Evolutionary conservation across 352 stramenopile genomes (phyloP).

Genomic region (Globisporangium abappressorium): DNA sequence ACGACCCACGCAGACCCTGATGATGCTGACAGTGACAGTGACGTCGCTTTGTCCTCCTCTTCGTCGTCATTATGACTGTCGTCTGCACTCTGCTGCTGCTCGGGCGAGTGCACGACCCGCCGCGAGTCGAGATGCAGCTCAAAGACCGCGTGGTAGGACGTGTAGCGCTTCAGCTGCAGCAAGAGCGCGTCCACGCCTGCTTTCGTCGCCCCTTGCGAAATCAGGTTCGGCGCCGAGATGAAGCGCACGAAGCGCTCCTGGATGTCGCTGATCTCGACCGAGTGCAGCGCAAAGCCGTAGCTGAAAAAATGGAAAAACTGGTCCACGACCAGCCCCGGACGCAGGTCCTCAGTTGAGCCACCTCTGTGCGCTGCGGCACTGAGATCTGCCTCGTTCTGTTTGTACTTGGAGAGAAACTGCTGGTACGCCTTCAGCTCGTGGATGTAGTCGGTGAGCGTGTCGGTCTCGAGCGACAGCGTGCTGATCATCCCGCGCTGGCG

Average conservation of each 20-base stretch:
- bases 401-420: constrained; percentile 36
- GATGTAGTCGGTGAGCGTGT: constrained; percentile 43
- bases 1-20: constrained; percentile 28
- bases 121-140: constrained; percentile 26
- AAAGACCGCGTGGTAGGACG: constrained; percentile 63
- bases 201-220: constrained; percentile 33
- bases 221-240: constrained; percentile 32
- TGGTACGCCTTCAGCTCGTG: constrained; percentile 48
- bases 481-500: constrained; percentile 61
- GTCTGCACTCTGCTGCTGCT: background rate
- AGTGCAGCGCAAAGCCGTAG: constrained; percentile 64
- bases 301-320: constrained; percentile 55
- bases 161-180: constrained; percentile 66
- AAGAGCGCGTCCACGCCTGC: constrained; percentile 46
- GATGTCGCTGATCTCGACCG: constrained; percentile 45
- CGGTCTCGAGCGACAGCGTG: constrained; percentile 53
- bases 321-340: constrained; percentile 38
- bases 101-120: constrained; percentile 27
- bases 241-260: constrained; percentile 60
- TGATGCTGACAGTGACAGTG: background rate
- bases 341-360: constrained; percentile 3
- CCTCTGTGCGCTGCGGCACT: background rate
- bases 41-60: constrained; percentile 6
- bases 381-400: constrained; percentile 12
- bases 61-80: background rate